A percentile compares a stretch with the other conserved stretches of the same genome.
Conservation (phyloP, 257 asterid species). For the Euphrasia confusa region DNA sequence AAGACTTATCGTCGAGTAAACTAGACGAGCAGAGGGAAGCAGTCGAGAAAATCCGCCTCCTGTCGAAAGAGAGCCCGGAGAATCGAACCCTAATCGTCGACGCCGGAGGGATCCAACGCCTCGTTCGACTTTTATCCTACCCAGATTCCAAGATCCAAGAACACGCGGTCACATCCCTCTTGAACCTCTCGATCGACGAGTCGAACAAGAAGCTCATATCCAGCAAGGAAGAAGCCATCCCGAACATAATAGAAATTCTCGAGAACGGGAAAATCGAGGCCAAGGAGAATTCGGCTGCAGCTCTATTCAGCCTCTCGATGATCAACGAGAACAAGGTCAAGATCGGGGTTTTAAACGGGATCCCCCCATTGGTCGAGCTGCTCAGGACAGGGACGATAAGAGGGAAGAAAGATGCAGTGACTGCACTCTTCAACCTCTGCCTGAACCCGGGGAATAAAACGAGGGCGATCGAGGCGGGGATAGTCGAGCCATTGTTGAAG, state of each 20-base stretch:
- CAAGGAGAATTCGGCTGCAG: slow-evolving; percentile 81
- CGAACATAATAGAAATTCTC: slow-evolving; percentile 59
- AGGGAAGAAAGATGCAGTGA: slow-evolving; percentile 80
- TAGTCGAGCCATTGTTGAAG: slow-evolving; percentile 42
- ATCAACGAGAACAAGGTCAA: slow-evolving; percentile 68
- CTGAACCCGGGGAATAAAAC: slow-evolving; percentile 51
- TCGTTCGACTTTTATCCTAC: slow-evolving; percentile 59
- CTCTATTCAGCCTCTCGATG: slow-evolving; percentile 81
- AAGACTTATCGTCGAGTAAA: slow-evolving; percentile 47
- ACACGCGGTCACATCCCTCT: slow-evolving; percentile 72
- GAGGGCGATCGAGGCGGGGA: slow-evolving; percentile 63
- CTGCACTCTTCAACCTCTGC: slow-evolving; percentile 71
- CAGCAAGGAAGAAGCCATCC: slow-evolving; percentile 42
- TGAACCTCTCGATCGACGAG: slow-evolving; percentile 83
- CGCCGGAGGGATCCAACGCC: slow-evolving; percentile 59
- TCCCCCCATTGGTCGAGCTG: slow-evolving; percentile 59
- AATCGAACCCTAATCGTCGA: slow-evolving; percentile 55
- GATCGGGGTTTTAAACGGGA: slow-evolving; percentile 63
- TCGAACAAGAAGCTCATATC: slow-evolving; percentile 72
- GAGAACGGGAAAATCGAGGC: slow-evolving; percentile 53
- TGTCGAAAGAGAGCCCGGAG: slow-evolving; percentile 70
- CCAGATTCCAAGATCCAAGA: slow-evolving; percentile 81
- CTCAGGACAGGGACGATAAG: slow-evolving; percentile 54
- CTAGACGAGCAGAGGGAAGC: slow-evolving; percentile 65
- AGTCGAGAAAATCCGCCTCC: slow-evolving; percentile 54